phyloP scores from a whole-genome alignment of 1,284 basidiomycete genomes.

The Cystobasidiaceae sp. region DNA sequence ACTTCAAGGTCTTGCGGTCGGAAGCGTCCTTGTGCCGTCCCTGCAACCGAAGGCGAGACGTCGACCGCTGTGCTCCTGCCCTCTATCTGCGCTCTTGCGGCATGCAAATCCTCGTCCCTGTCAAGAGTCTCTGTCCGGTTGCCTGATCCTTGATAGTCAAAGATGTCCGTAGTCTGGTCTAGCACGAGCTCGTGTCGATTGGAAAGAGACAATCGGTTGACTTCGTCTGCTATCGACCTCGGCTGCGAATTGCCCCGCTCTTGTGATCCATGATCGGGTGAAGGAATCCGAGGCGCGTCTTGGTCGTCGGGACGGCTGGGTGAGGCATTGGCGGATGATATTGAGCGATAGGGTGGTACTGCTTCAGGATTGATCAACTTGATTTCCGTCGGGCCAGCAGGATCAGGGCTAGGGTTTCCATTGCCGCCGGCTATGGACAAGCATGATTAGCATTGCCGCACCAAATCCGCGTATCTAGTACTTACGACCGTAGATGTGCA shows the following conservation, averaged over 20 bases:
- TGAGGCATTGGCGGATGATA: neutral
- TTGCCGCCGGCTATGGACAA: conserved; percentile 28
- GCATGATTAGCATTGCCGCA: no score
- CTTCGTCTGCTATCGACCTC: neutral
- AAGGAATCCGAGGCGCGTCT: neutral
- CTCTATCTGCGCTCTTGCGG: conserved; percentile 12
- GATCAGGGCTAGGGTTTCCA: conserved; percentile 30
- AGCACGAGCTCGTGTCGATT: neutral
- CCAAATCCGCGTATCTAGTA: no score
- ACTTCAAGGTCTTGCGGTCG: conserved; percentile 21
- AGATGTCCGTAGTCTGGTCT: conserved; percentile 20
- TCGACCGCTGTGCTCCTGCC: conserved; percentile 18
- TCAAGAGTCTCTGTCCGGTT: conserved; percentile 12
- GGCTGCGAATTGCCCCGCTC: neutral
- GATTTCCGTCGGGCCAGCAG: conserved; percentile 25
- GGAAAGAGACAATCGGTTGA: conserved; percentile 7
- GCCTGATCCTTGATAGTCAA: conserved; percentile 6
- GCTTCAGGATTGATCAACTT: conserved; percentile 18
- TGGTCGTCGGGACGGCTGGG: neutral
- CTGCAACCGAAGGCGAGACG: neutral
- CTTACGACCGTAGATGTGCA: conserved; percentile 64
- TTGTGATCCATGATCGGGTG: neutral
- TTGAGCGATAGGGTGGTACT: neutral
- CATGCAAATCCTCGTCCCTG: no score
- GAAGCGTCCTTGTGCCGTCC: conserved; percentile 5